Evolutionary conservation across 768 basidiomycete species (phyloP), one percentile per base, ranked within the genome.

Genomic region (Brasilioporus rufonigricans): DNA sequence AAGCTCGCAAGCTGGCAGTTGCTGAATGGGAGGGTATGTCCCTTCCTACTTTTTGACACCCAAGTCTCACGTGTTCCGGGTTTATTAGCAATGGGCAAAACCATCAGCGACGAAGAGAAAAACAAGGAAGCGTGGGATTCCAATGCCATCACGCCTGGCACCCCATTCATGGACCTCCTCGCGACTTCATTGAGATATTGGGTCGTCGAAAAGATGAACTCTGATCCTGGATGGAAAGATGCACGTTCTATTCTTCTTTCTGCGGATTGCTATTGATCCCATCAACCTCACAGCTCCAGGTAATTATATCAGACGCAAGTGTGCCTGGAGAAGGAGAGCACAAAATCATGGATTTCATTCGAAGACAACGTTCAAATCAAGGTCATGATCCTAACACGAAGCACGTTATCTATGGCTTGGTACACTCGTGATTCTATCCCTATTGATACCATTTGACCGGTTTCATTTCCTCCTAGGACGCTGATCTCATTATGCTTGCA

Each of bases 241-340:
- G 92, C 93, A 54, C 36, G 84, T 53, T 50, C 27, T 11, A 16
- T 36, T 5, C 12, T 44, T 14, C 2, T 16, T 26, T 38, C 24
- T 43, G 27, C 19, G 10, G 6, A 32, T 14, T 33, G 10, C 49
- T 50, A 6, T 35, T 56, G 18, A 61, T 43, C 33, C n/a, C 23
- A 7, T 45, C 24, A 24, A 23, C 23, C 23, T 24, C 27, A 3
- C 61, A 95, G 94, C 80, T 99, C 38, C 85, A 98, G 79, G 89
- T 99, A 48, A 86, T 98, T 60, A 92, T 99, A 52, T 99, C 97
- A 6, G 97, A 99, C 62, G 92, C 97, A 2, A 86, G 89, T 52
- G 97, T 98, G 13, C 96, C 97, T 1, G 97, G 97, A 62, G 97
- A 99, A 73, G 97, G 97, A 68, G 97, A 99, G 70, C 97, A 99